A percentile compares a stretch with the other conserved stretches of the same genome.
Conservation (phyloP, 306 rosid genomes). For the Fragaria vesca region DNA sequence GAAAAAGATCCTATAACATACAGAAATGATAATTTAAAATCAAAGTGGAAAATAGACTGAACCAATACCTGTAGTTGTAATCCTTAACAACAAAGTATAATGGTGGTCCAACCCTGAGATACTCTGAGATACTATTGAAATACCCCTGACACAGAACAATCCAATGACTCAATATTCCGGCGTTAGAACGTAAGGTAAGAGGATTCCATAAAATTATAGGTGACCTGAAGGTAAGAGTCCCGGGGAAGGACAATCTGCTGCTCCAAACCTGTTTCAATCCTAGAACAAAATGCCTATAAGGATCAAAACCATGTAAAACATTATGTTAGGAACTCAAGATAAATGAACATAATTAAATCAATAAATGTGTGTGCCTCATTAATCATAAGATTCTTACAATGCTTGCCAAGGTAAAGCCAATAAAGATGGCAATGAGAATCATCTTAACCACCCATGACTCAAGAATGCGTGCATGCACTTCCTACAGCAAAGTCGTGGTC, state of each 20-base stretch:
- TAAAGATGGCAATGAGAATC: constrained; percentile 62
- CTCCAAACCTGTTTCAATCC: constrained; percentile 89
- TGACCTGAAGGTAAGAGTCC: constrained; percentile 97
- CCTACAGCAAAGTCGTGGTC: constrained; percentile 46
- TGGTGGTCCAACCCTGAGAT: constrained; percentile 95
- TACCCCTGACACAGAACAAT: constrained; percentile 52
- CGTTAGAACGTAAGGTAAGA: neutral
- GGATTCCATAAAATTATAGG: constrained; percentile 11
- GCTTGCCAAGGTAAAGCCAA: constrained; percentile 77
- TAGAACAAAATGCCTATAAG: constrained; percentile 72
- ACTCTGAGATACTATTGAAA: constrained; percentile 69
- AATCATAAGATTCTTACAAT: constrained; percentile 62
- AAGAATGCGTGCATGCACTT: constrained; percentile 86
- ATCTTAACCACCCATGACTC: constrained; percentile 84
- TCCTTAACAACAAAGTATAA: constrained; percentile 87
- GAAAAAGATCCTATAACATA: neutral
- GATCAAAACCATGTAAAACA: constrained; percentile 18
- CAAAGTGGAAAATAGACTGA: neutral
- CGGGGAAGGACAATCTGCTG: constrained; percentile 98
- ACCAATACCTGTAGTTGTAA: constrained; percentile 79
- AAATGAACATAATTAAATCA: neutral
- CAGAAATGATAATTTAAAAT: neutral
- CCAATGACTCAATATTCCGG: neutral
- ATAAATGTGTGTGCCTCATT: neutral
- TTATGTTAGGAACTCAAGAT: neutral